Conservation (phyloP, 2,329 filamentous ascomycete genomes). For the Tolypocladium endophyticum region DNA sequence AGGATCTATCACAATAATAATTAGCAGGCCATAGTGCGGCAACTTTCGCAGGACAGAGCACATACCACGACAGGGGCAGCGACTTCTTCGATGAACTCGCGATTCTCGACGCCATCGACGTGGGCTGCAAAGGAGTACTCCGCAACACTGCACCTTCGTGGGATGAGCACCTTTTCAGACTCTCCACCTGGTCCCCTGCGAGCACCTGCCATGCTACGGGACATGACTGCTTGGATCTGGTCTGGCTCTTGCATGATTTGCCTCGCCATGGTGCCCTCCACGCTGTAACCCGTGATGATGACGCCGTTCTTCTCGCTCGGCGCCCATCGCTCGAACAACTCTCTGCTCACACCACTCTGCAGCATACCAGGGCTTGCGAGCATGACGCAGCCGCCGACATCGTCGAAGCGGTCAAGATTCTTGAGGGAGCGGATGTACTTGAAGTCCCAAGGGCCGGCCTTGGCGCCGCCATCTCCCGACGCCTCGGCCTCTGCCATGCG, state of each 20-base stretch:
- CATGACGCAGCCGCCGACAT: slow-evolving; percentile 93
- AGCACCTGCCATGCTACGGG: slow-evolving; percentile 53
- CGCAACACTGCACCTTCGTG: slow-evolving; percentile 81
- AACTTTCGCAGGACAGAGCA: slow-evolving; percentile 13
- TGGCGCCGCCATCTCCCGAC: slow-evolving; percentile 60
- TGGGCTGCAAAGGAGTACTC: slow-evolving; percentile 96
- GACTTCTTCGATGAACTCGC: slow-evolving; percentile 94
- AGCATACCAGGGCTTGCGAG: slow-evolving; percentile 96
- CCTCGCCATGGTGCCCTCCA: slow-evolving; percentile 97
- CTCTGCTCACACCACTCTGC: slow-evolving; percentile 88
- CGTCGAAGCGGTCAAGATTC: slow-evolving; percentile 89
- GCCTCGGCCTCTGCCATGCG: slow-evolving; percentile 85
- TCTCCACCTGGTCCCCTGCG: slow-evolving; percentile 55
- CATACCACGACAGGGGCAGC: slow-evolving; percentile 83
- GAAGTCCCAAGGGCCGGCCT: slow-evolving; percentile 93
- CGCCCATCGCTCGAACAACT: slow-evolving; percentile 90
- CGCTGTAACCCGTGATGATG: slow-evolving; percentile 95
- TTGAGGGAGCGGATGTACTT: slow-evolving; percentile 87
- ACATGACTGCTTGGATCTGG: slow-evolving; percentile 90
- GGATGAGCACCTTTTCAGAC: slow-evolving; percentile 83
- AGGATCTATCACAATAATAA: slow-evolving; percentile 53
- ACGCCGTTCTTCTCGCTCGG: slow-evolving; percentile 96
- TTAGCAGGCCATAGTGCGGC: slow-evolving; percentile 3
- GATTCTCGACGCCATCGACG: slow-evolving; percentile 90
- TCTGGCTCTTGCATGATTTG: slow-evolving; percentile 92